Evolutionary conservation across 108 stramenopile species (phyloP).

Genomic region (Nannochloropsis gaditana): DNA sequence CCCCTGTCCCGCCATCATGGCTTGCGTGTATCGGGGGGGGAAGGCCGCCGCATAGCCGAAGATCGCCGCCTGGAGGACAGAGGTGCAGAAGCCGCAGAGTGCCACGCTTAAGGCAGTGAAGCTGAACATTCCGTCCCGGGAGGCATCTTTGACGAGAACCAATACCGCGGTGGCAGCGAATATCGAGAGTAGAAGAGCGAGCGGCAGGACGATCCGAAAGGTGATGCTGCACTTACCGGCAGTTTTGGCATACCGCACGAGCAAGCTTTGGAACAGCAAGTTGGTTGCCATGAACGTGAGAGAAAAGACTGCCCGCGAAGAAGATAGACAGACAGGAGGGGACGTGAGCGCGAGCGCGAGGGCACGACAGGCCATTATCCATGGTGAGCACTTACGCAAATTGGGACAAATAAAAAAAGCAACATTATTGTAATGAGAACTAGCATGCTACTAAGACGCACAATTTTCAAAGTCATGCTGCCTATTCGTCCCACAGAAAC

Average conservation of each 20-base stretch:
- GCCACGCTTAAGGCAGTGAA: not conserved
- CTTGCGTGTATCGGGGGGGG: conserved; percentile 54
- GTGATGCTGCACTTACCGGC: not conserved
- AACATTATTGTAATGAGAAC: not conserved
- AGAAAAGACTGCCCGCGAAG: not conserved
- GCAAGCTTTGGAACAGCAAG: not conserved
- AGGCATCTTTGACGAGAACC: conserved; percentile 17
- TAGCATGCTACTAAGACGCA: conserved; percentile 32
- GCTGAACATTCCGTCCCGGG: not conserved
- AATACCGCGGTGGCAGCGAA: conserved; percentile 28
- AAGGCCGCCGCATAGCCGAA: conserved; percentile 50
- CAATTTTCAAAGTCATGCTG: conserved; percentile 52
- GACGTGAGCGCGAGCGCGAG: not conserved
- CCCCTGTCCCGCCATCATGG: conserved; percentile 57
- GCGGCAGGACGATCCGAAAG: conserved; percentile 22
- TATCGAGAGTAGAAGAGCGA: not conserved
- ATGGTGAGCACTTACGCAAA: not conserved
- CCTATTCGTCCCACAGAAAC: conserved; percentile 52
- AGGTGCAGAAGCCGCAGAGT: conserved; percentile 27
- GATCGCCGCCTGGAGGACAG: conserved; percentile 24
- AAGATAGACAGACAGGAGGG: not conserved
- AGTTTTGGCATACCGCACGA: conserved; percentile 8
- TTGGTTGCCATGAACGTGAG: conserved; percentile 11
- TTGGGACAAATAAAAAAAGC: not conserved
- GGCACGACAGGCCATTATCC: conserved; percentile 25